Percentiles rank a stretch among this genome's conserved stretches.
Conservation (phyloP, 192 early-diverging fungal genomes). For the Podila epicladia region DNA sequence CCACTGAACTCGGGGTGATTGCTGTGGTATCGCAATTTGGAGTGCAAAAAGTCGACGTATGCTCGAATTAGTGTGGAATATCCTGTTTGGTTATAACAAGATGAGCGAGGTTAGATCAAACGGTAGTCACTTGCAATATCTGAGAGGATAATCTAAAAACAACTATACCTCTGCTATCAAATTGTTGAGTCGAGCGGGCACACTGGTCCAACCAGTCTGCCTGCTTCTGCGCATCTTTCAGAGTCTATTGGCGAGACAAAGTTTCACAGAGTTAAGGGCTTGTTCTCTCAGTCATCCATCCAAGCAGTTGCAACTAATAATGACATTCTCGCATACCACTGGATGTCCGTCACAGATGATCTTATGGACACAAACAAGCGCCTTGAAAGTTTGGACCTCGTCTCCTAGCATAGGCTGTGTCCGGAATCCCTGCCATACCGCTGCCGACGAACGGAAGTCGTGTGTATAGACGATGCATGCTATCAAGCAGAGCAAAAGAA, state of each 20-base stretch:
- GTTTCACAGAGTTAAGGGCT: no score
- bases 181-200: constrained; percentile 53
- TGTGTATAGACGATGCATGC: constrained; percentile 92
- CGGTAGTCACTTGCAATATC: neutral
- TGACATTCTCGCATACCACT: constrained; percentile 55
- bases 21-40: constrained; percentile 91
- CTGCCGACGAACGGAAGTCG: constrained; percentile 86
- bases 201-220: constrained; percentile 84
- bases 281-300: no score
- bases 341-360: constrained; percentile 91
- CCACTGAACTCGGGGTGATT: constrained; percentile 92
- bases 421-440: constrained; percentile 86
- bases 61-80: constrained; percentile 87
- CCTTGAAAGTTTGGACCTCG: constrained; percentile 95
- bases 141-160: no score
- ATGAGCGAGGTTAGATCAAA: neutral
- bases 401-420: constrained; percentile 85
- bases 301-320: no score
- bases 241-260: constrained; percentile 55
- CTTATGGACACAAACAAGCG: constrained; percentile 94
- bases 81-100: constrained; percentile 17
- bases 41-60: constrained; percentile 86
- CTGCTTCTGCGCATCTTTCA: constrained; percentile 84
- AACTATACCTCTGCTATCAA: constrained; percentile 45
- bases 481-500: constrained; percentile 23